Evolutionary conservation across 1,284 basidiomycete species (phyloP), one percentile per base, ranked within the genome.

Genomic region (Lentinus polychrous): DNA sequence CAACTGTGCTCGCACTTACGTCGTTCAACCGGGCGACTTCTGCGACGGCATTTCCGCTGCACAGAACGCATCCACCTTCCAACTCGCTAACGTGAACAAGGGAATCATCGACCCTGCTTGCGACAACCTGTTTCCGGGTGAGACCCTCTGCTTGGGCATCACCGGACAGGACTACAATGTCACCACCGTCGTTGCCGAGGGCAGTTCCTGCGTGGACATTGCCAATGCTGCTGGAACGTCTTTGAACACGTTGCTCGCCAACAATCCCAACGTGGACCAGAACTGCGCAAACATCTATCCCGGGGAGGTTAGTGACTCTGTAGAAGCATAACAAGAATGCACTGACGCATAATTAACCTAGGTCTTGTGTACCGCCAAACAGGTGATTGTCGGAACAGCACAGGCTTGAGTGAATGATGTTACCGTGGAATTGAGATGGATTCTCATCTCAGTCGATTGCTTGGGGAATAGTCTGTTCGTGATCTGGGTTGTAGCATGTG

Each of bases 31-130:
- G 0, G 78, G 77, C 36, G 84, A 87, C 58, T 75, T 71, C 43
- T 88, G 84, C 59, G 81, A 88, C 66, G 57, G 57, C 48, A 86
- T 88, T 57, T 84, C 81, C 46, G 74, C 75, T 20, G 70, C 73
- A n/a, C 62, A 81, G 32, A 72, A 75, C 45, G 81, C 74, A 44
- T 85, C 85, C 17, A 84, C 83, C 3, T 89, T 79, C 68, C 85
- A 89, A 62, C 75, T 89, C 37, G 74, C 77, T 2, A 70, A 69
- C 4, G 69, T 79, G 54, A 87, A 87, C 61, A 44, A 60, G 0
- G 61, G 59, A 52, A 57, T 59, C 49, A 75, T 85, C 55, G 66
- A 86, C 55, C 32, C 61, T 0, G 47, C 40, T 2, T 87, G 85
- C 68, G 60, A 61, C 55, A 83, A 84, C 57, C 74, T 87, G 43